Evolutionary conservation across 495 filamentous ascomycete genomes (phyloP), one percentile per base, ranked within the genome.

Genomic region (Pyrenopolyporus hunteri): DNA sequence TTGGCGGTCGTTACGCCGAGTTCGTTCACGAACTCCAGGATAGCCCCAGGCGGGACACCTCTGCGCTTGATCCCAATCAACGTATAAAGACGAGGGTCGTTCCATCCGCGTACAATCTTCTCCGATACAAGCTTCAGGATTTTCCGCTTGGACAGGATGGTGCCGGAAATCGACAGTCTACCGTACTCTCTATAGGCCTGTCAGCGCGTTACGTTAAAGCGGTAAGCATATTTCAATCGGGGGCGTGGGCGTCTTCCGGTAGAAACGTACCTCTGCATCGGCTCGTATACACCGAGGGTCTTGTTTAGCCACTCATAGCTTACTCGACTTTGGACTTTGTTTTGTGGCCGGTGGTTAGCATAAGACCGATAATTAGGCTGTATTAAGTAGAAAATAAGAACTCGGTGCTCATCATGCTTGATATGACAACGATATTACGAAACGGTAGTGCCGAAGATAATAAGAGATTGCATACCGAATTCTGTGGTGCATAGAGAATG

Each of bases 401-500:
- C 13, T 36, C 3, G 2, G 16, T 6, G n/a, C 14, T 35, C n/a
- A 13, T 35, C 32, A 13, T 6, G n/a, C 13, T n/a, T n/a, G n/a
- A n/a, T n/a, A n/a, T n/a, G n/a, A n/a, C n/a, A n/a, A n/a, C n/a
- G n/a, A n/a, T n/a, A n/a, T n/a, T 29, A 29, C 26, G 26, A 29
- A 29, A 29, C 26, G 9, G 4, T 9, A 5, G 9, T 9, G 26
- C 9, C 9, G n/a, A 29, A 39, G n/a, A 14, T 39, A 14, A 3
- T 8, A 11, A 6, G 16, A 37, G 9, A 29, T 14, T 86, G 85
- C 47, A 85, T 81, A 58, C 87, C 80, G 69, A 96, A 96, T 70
- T 96, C 92, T 3, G 87, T 90, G 0, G 92, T 96, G 76, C 92
- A 97, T 36, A 96, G 80, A 10, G 87, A 92, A 78, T 96, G 92